A percentile compares a stretch with the other conserved stretches of the same genome.
These are phyloP conservation scores for Allantophomopsis cytisporea DNA, from an alignment of 2,329 filamentous ascomycete genomes.

Conservation along the genomic window DNA sequence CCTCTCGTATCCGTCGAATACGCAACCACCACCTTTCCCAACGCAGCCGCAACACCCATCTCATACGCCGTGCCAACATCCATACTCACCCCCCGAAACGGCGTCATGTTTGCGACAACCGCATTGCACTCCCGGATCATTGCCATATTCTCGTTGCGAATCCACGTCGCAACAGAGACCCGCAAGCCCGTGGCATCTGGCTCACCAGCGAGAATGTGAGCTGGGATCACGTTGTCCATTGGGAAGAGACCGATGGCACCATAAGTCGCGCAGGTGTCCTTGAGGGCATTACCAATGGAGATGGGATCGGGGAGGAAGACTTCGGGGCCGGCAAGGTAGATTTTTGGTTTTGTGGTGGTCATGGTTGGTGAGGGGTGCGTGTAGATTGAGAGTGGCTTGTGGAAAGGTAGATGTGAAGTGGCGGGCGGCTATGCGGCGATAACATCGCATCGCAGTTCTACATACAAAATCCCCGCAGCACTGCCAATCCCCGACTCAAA, in stretches of 20 bases:
- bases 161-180: constrained; percentile 5
- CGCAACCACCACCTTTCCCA: no score
- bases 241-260: constrained; percentile 9
- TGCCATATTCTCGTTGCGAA: constrained; percentile 11
- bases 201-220: constrained; percentile 1
- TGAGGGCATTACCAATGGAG: constrained; percentile 7
- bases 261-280: constrained; percentile 7
- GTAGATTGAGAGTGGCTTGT: no score
- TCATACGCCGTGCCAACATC: no score
- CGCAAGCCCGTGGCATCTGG: constrained; percentile 1
- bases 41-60: no score
- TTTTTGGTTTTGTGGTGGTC: constrained; percentile 4
- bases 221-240: constrained; percentile 6
- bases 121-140: constrained; percentile 9
- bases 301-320: constrained; percentile 10
- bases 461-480: no score
- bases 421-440: no score
- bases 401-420: no score
- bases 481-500: no score
- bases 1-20: no score
- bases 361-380: no score
- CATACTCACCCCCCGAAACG: constrained; percentile 7
- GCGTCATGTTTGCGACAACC: constrained; percentile 12
- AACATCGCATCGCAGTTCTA: no score
- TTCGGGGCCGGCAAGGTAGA: constrained; percentile 14